Base-by-base conservation (phyloP, 75 land plant genomes). In the Cunninghamia lanceolata region DNA sequence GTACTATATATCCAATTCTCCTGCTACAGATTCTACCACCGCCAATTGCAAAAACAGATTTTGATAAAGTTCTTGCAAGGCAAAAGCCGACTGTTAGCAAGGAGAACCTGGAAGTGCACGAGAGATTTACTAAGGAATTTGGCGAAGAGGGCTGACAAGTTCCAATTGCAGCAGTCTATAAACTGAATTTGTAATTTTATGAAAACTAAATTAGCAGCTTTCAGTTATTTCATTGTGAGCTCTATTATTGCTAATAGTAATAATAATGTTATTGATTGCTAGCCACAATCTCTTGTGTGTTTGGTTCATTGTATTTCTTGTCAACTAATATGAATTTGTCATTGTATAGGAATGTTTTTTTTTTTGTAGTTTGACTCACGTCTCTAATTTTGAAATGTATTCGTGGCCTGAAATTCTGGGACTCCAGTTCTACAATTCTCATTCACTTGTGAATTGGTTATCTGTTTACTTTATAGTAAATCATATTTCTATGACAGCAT, bases 31-130 rank as follows among this genome's bases (percentile, higher is more conserved):
- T 91, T 35, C 52, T 91, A 40, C 92, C 92, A 45, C 92, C 92
- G 35, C 92, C 92, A 28, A 91, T 91, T n/a, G 13, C 83, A 36
- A 91, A 90, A 84, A 11, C 86, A 46, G 92, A 91, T 80, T 91
- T 91, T 73, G 92, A 91, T 83, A 91, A 91, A 82, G 92, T 91
- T 74, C 71, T 91, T 10, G 85, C 92, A 15, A 89, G 88, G 82
- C 92, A 91, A 89, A 91, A 82, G 85, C 92, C 92, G 66, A 91
- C 92, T 7, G 92, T 91, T 63, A 90, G 92, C 82, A 91, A 91
- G 83, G 79, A 78, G 39, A 91, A 91, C 89, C 86, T 91, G n/a
- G 88, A 86, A 73, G 88, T 91, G 46, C 92, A 91, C 35, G 92
- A 91, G 84, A 91, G 82, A 84, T 91, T 91, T 71, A 91, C 92